phyloP scores from a whole-genome alignment of 345 rosid genomes.

The Murraya koenigii region DNA sequence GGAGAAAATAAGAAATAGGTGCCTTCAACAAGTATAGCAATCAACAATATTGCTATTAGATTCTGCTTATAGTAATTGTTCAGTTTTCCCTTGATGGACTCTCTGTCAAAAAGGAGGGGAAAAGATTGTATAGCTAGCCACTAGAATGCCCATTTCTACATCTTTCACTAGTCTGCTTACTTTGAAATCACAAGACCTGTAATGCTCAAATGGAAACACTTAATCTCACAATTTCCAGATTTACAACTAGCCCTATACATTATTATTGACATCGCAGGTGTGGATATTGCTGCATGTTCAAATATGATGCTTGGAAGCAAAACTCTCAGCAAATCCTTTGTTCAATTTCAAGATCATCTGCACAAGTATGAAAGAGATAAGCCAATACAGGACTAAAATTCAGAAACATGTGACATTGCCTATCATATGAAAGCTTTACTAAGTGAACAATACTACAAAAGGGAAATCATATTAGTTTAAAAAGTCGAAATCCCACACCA shows the following conservation, averaged over 20 bases:
- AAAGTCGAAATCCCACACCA: not conserved
- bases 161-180: conserved; percentile 4
- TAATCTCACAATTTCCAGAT: conserved; percentile 22
- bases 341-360: conserved; percentile 25
- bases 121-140: conserved; percentile 6
- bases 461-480: not conserved
- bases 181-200: conserved; percentile 16
- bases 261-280: conserved; percentile 22
- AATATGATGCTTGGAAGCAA: not conserved
- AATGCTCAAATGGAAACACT: not conserved
- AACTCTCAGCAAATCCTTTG: conserved; percentile 8
- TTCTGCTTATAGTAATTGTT: not conserved
- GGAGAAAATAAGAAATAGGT: not conserved
- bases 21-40: not conserved
- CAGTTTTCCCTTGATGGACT: conserved; percentile 3
- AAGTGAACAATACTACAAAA: not conserved
- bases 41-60: not conserved
- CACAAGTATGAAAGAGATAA: conserved; percentile 23
- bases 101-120: not conserved
- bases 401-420: not conserved
- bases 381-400: not conserved
- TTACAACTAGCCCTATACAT: conserved; percentile 39
- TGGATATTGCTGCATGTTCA: conserved; percentile 17
- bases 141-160: not conserved
- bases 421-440: not conserved